phyloP scores from a whole-genome alignment of 169 alveolate genomes.

The Cryptosporidium parvum region DNA sequence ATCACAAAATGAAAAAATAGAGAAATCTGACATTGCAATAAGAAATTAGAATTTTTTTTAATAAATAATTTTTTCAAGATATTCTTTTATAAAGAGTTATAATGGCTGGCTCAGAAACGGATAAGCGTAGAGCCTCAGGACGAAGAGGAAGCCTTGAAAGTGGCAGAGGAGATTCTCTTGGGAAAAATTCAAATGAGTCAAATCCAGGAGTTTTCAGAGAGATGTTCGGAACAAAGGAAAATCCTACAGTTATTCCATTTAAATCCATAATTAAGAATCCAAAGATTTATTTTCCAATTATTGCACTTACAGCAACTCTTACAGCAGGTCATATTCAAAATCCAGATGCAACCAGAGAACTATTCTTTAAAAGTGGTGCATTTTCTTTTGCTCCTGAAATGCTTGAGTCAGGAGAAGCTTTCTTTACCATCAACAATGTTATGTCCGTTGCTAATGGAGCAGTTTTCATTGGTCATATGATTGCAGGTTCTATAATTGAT shows the following conservation, averaged over 20 bases:
- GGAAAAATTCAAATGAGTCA: not conserved
- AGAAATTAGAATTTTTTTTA: not conserved
- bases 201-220: constrained; percentile 34
- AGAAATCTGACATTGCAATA: not conserved
- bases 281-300: constrained; percentile 35
- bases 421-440: constrained; percentile 32
- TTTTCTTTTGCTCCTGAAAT: constrained; percentile 58
- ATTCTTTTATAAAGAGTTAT: not conserved
- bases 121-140: not conserved
- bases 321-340: constrained; percentile 70
- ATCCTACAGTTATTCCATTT: constrained; percentile 72
- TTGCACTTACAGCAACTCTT: constrained; percentile 59
- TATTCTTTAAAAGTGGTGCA: constrained; percentile 64
- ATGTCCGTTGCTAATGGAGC: constrained; percentile 64
- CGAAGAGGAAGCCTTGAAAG: constrained; percentile 54
- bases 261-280: constrained; percentile 66
- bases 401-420: constrained; percentile 61
- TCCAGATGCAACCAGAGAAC: constrained; percentile 71
- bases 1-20: constrained; percentile 1
- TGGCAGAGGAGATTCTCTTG: constrained; percentile 9
- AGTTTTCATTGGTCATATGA: constrained; percentile 48
- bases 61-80: not conserved
- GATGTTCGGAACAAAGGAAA: constrained; percentile 66
- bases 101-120: constrained; percentile 9
- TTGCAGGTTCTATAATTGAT: constrained; percentile 67